These are phyloP conservation scores for Aquilaria yunnanensis DNA, from an alignment of 345 rosid species.

Conservation along the genomic window DNA sequence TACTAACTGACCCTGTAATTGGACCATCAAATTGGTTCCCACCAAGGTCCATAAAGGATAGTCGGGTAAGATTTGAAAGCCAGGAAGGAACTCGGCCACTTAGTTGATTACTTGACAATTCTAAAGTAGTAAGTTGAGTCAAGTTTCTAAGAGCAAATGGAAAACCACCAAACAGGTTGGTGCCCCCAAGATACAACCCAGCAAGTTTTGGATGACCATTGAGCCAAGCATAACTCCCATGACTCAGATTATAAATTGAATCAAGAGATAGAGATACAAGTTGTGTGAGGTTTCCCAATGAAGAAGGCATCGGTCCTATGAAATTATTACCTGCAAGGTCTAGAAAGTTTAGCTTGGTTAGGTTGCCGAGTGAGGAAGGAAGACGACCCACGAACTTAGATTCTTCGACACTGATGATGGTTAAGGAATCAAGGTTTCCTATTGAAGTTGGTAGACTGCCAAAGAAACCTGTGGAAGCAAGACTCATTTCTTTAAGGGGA, in stretches of 20 bases:
- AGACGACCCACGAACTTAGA: conserved; percentile 9
- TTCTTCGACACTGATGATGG: neutral
- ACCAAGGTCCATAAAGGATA: neutral
- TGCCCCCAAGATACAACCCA: neutral
- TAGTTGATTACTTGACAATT: no score
- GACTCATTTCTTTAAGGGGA: neutral
- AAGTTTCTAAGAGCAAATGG: conserved; percentile 5
- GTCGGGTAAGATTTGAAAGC: conserved; percentile 8
- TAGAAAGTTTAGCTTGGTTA: neutral
- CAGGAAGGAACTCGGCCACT: no score
- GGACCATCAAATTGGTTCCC: conserved; percentile 12
- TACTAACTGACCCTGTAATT: conserved; percentile 11
- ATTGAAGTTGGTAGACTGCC: conserved; percentile 17
- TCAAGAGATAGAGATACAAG: neutral
- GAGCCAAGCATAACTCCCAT: neutral
- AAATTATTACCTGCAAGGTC: neutral
- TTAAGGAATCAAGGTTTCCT: conserved; percentile 7
- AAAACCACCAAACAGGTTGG: neutral
- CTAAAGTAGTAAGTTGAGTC: neutral
- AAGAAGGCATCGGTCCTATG: conserved; percentile 3
- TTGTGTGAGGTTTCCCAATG: conserved; percentile 2
- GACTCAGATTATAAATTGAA: conserved; percentile 1
- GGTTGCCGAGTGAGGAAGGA: conserved; percentile 14
- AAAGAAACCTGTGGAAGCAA: conserved; percentile 5
- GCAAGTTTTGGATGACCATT: neutral